A percentile compares a stretch with the other conserved stretches of the same genome.
Evolutionary conservation across 352 stramenopile species (phyloP).

Genomic region (Phytophthora macrochlamydospora): DNA sequence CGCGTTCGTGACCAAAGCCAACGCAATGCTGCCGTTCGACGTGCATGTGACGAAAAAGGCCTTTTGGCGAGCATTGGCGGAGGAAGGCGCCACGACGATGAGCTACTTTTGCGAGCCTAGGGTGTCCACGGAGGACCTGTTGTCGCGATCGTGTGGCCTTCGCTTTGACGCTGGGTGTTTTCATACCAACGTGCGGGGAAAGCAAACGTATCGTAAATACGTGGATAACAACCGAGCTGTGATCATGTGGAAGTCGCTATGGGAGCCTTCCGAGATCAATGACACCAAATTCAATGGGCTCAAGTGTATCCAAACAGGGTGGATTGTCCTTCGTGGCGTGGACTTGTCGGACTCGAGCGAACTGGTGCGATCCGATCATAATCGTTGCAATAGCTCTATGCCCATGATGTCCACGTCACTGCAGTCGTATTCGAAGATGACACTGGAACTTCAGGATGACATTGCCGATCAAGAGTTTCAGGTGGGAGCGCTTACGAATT

Average conservation of each 20-base stretch:
- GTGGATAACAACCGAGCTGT: conserved; percentile 31
- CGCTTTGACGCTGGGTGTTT: conserved; percentile 29
- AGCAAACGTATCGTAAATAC: conserved; percentile 50
- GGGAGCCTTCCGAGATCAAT: conserved; percentile 46
- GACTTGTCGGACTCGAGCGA: background rate
- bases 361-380: background rate
- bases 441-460: conserved; percentile 53
- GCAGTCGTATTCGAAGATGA: conserved; percentile 58
- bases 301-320: conserved; percentile 40
- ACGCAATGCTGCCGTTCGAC: conserved; percentile 41
- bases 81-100: conserved; percentile 29
- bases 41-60: conserved; percentile 28
- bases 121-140: conserved; percentile 27
- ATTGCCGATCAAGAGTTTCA: conserved; percentile 46
- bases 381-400: conserved; percentile 5
- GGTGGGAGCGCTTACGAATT: conserved; percentile 41
- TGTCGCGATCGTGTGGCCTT: conserved; percentile 26
- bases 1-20: conserved; percentile 39
- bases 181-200: conserved; percentile 42
- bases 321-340: conserved; percentile 27
- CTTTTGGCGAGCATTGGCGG: conserved; percentile 45
- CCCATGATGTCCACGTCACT: conserved; percentile 36
- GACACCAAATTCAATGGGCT: conserved; percentile 34
- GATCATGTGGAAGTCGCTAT: conserved; percentile 54
- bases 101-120: conserved; percentile 35